A percentile compares a stretch with the other conserved stretches of the same genome.
These are phyloP conservation scores for Cucurbita pepo DNA, from an alignment of 306 rosid genomes.

Conservation along the genomic window DNA sequence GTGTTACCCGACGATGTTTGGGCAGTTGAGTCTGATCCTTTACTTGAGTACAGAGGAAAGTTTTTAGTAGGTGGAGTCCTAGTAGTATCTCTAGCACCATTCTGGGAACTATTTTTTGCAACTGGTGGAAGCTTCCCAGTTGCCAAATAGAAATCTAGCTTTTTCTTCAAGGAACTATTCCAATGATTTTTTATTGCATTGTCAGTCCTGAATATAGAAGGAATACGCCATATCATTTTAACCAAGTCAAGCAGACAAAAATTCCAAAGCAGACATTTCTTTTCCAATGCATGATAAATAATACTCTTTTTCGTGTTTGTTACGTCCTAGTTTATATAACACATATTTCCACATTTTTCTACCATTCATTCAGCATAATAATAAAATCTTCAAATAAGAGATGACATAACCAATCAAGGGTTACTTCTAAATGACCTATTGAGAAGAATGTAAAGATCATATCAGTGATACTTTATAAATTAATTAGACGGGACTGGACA, in stretches of 20 bases:
- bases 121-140: constrained; percentile 87
- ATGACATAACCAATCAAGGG: neutral
- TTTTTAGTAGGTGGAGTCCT: constrained; percentile 30
- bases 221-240: neutral
- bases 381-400: neutral
- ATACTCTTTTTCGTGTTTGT: neutral
- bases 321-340: neutral
- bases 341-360: neutral
- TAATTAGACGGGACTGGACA: neutral
- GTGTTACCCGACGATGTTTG: constrained; percentile 63
- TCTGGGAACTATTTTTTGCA: constrained; percentile 36
- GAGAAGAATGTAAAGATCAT: neutral
- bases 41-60: constrained; percentile 27
- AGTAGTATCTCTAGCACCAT: constrained; percentile 42
- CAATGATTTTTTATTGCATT: constrained; percentile 97
- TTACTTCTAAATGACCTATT: neutral
- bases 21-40: constrained; percentile 41
- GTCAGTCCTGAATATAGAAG: constrained; percentile 58
- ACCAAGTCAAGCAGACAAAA: neutral
- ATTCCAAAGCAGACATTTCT: neutral
- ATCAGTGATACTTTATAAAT: neutral
- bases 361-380: neutral
- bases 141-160: constrained; percentile 67
- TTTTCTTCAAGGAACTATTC: constrained; percentile 98
- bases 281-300: neutral